Percentiles rank a stretch among this genome's conserved stretches.
Conservation (phyloP, 1,284 basidiomycete genomes). For the Microbotryomycetes sp. region DNA sequence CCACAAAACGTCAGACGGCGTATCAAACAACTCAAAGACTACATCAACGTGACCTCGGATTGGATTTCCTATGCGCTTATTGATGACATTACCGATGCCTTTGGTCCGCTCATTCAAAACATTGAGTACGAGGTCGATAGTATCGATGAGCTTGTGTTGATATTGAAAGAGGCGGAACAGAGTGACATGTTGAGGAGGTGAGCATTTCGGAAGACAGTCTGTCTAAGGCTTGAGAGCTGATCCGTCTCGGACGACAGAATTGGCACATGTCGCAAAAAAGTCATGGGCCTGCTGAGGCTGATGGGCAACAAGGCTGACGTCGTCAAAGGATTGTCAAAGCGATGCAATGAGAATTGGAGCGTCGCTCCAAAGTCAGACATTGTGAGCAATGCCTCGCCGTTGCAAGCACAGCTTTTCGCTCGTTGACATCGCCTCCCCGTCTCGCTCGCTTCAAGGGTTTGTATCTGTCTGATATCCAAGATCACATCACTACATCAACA, state of each 20-base stretch:
- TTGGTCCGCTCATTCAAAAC: slow-evolving; percentile 94
- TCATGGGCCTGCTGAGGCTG: slow-evolving; percentile 87
- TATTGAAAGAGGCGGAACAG: slow-evolving; percentile 79
- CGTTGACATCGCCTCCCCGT: neutral
- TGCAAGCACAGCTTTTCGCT: slow-evolving; percentile 51
- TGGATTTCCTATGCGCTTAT: slow-evolving; percentile 99
- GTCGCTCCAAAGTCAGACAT: slow-evolving; percentile 98
- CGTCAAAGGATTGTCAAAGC: slow-evolving; percentile 95
- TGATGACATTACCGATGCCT: slow-evolving; percentile 99
- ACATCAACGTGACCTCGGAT: slow-evolving; percentile 97
- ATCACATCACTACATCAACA: slow-evolving; percentile 99
- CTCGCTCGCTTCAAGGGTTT: slow-evolving; percentile 15
- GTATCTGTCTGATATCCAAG: slow-evolving; percentile 48
- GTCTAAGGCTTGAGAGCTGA: neutral
- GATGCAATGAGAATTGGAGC: slow-evolving; percentile 98
- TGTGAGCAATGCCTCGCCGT: slow-evolving; percentile 89
- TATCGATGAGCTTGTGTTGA: slow-evolving; percentile 95
- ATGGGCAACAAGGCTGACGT: slow-evolving; percentile 99
- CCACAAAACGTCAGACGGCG: slow-evolving; percentile 95
- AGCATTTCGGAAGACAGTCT: slow-evolving; percentile 1
- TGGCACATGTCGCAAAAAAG: slow-evolving; percentile 97
- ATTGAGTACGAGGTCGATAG: slow-evolving; percentile 99
- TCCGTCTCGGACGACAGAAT: slow-evolving; percentile 56
- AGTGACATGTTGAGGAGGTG: slow-evolving; percentile 67
- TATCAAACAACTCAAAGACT: slow-evolving; percentile 99